A percentile compares a stretch with the other conserved stretches of the same genome.
Evolutionary conservation across 208 protist species (phyloP).

Genomic region (Acanthamoeba sp.): DNA sequence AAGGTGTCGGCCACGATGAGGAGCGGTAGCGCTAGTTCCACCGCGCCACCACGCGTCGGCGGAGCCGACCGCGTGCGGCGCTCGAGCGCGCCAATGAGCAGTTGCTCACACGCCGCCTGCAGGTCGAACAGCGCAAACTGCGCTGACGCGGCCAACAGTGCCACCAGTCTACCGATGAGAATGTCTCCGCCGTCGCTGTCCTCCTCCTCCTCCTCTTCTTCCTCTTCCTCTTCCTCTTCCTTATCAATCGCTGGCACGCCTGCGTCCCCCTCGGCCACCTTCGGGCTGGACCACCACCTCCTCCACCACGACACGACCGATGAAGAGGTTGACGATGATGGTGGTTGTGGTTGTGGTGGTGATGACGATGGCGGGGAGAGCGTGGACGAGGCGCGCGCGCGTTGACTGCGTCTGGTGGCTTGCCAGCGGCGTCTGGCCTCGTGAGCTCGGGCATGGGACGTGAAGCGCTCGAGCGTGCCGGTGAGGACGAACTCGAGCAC

Average conservation of each 20-base stretch:
- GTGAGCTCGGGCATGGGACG: neutral
- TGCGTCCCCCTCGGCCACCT: too few species aligned
- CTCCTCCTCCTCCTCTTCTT: neutral
- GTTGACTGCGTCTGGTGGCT: neutral
- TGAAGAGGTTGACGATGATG: too few species aligned
- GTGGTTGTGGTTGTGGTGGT: too few species aligned
- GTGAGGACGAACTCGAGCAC: slow-evolving; percentile 13
- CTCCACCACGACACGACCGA: too few species aligned
- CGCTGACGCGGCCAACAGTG: neutral
- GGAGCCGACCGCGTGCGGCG: neutral
- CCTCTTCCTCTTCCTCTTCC: neutral
- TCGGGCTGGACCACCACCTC: too few species aligned
- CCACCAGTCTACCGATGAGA: neutral
- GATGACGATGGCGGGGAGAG: too few species aligned
- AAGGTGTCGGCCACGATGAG: neutral
- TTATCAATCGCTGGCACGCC: too few species aligned
- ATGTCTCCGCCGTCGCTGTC: neutral
- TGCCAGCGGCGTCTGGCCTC: neutral
- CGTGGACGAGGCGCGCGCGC: too few species aligned
- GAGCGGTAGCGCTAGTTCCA: neutral
- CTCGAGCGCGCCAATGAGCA: neutral
- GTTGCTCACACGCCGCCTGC: neutral
- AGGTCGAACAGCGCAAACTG: slow-evolving; percentile 2
- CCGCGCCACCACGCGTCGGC: too few species aligned
- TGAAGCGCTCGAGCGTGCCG: neutral